These are phyloP conservation scores for Suhomyces ambrosiae DNA, from an alignment of 1,139 yeast genomes.

Conservation along the genomic window DNA sequence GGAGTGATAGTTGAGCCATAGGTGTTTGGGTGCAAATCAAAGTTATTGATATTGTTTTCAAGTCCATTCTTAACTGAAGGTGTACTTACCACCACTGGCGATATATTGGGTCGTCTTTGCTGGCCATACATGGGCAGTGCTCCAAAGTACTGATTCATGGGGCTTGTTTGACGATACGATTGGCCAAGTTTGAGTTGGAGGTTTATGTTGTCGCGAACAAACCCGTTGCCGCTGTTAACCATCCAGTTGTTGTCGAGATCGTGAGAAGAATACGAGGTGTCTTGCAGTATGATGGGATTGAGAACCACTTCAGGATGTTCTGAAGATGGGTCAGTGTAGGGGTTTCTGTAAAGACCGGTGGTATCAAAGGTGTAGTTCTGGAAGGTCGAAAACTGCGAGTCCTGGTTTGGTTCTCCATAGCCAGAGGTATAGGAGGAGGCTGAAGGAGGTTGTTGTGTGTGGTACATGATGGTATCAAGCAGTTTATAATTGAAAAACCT, in stretches of 20 bases:
- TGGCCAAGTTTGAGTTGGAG: conserved; percentile 17
- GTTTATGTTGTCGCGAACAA: conserved; percentile 16
- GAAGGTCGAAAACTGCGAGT: neutral
- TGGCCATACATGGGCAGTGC: conserved; percentile 5
- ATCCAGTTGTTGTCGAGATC: neutral
- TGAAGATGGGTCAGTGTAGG: neutral
- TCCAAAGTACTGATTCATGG: conserved; percentile 6
- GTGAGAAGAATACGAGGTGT: neutral
- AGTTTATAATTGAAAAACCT: neutral
- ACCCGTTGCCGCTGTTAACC: conserved; percentile 1
- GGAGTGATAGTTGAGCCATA: conserved; percentile 7
- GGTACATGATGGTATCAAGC: conserved; percentile 2
- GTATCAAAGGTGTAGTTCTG: neutral
- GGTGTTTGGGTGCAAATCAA: neutral
- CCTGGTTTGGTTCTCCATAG: neutral
- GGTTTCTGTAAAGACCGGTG: neutral
- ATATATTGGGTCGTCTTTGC: conserved; percentile 6
- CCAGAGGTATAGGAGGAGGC: neutral
- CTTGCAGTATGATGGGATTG: neutral
- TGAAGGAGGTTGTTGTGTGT: conserved; percentile 1
- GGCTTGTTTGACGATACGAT: conserved; percentile 4
- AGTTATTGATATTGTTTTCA: neutral
- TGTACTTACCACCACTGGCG: conserved; percentile 11
- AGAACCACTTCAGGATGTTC: neutral
- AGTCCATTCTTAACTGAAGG: neutral